Percentiles rank a stretch among this genome's conserved stretches.
phyloP scores from a whole-genome alignment of 208 protist genomes.

The Naegleria gruberi region DNA sequence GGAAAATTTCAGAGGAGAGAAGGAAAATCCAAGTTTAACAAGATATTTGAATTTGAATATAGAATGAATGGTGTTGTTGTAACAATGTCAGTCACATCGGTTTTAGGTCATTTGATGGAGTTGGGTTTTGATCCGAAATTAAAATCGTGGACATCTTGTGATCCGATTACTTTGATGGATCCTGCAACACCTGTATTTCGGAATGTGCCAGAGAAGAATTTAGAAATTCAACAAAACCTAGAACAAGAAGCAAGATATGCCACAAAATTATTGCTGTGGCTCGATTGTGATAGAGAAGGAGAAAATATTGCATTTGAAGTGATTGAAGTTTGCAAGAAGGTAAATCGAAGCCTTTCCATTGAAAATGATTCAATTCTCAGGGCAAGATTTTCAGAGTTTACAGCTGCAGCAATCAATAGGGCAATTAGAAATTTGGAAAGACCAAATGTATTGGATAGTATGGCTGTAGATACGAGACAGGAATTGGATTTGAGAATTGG shows the following conservation, averaged over 20 bases:
- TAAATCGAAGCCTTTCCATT: conserved; percentile 36
- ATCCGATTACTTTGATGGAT: conserved; percentile 76
- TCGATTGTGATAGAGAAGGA: conserved; percentile 55
- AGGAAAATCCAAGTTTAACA: conserved; percentile 52
- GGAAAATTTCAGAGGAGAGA: conserved; percentile 18
- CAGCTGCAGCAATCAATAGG: conserved; percentile 28
- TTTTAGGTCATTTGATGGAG: conserved; percentile 89
- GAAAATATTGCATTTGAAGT: conserved; percentile 80
- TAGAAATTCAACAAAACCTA: conserved; percentile 61
- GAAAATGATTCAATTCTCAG: neutral
- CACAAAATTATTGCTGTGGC: conserved; percentile 31
- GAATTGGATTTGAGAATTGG: conserved; percentile 84
- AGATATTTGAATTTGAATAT: conserved; percentile 59
- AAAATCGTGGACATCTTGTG: conserved; percentile 68
- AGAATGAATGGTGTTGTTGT: conserved; percentile 30
- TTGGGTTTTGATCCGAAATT: conserved; percentile 68
- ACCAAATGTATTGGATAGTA: conserved; percentile 46
- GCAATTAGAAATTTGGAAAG: conserved; percentile 41
- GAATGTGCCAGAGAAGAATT: conserved; percentile 44
- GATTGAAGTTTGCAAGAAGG: conserved; percentile 47
- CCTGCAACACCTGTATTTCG: conserved; percentile 54
- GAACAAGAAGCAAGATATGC: conserved; percentile 35
- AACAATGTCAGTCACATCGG: conserved; percentile 87
- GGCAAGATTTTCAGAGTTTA: conserved; percentile 20
- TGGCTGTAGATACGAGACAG: conserved; percentile 66